Evolutionary conservation across 73 alveolate genomes (phyloP).

Genomic region (Blepharisma stoltei): DNA sequence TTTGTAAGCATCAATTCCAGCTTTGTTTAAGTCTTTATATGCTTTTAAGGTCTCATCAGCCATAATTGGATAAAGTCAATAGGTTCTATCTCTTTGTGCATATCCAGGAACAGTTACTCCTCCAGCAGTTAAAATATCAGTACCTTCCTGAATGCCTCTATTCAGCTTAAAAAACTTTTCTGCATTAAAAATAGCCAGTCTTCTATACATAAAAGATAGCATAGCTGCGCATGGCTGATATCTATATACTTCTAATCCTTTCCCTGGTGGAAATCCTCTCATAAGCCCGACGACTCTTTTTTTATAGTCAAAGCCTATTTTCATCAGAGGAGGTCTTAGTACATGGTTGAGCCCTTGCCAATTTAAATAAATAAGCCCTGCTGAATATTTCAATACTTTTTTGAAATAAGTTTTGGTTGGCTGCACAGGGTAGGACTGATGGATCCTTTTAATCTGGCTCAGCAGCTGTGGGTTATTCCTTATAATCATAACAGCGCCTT

Average conservation of each 20-base stretch:
- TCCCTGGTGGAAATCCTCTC: conserved; percentile 65
- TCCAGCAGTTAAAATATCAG: conserved; percentile 46
- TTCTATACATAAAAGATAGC: conserved; percentile 37
- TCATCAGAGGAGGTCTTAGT: not conserved
- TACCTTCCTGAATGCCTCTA: conserved; percentile 32
- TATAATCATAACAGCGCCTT: conserved; percentile 64
- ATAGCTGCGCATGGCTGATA: conserved; percentile 50
- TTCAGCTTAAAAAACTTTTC: conserved; percentile 12
- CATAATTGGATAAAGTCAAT: conserved; percentile 77
- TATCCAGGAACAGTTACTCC: conserved; percentile 67
- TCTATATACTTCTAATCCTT: conserved; percentile 44
- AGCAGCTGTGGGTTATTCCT: conserved; percentile 56
- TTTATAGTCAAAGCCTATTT: conserved; percentile 35
- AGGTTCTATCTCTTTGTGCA: conserved; percentile 48
- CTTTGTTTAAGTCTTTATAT: conserved; percentile 45
- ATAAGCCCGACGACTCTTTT: conserved; percentile 38
- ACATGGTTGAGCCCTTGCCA: not conserved
- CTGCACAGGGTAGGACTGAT: conserved; percentile 52
- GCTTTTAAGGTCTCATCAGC: conserved; percentile 53
- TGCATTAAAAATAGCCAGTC: conserved; percentile 46
- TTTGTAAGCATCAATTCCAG: conserved; percentile 76
- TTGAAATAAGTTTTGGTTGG: conserved; percentile 4
- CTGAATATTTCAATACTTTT: conserved; percentile 28
- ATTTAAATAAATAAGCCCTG: conserved; percentile 27
- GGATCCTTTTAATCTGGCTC: conserved; percentile 47